These are phyloP conservation scores for Ustilago bromivora DNA, from an alignment of 1,284 basidiomycete genomes.

Conservation along the genomic window DNA sequence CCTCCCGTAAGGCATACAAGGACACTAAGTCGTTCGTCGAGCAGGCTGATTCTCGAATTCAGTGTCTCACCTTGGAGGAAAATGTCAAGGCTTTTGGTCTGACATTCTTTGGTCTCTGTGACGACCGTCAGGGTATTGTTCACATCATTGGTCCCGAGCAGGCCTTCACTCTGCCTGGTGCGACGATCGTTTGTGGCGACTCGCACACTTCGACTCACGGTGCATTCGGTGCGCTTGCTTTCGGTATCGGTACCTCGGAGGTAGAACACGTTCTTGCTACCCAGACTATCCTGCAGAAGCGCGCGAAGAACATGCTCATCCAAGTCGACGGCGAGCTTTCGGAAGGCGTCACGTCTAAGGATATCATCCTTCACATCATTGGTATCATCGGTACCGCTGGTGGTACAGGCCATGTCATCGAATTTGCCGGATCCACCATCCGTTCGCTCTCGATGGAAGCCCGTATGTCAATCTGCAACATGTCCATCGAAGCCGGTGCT, in stretches of 20 bases:
- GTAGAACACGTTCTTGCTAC: constrained; percentile 69
- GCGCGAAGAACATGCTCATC: constrained; percentile 68
- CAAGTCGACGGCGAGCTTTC: constrained; percentile 66
- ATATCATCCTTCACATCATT: constrained; percentile 68
- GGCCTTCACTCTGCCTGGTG: constrained; percentile 67
- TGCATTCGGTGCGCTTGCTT: constrained; percentile 68
- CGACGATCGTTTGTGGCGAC: constrained; percentile 68
- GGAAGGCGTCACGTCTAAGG: constrained; percentile 67
- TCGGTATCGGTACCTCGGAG: constrained; percentile 69
- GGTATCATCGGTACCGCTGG: constrained; percentile 68
- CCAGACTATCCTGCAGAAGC: constrained; percentile 68
- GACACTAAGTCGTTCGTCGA: constrained; percentile 67
- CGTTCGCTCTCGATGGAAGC: constrained; percentile 66
- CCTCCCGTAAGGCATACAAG: constrained; percentile 62
- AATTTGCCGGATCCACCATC: constrained; percentile 67
- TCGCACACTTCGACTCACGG: constrained; percentile 69
- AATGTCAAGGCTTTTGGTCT: constrained; percentile 68
- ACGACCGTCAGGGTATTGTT: constrained; percentile 68
- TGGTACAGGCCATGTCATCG: constrained; percentile 67
- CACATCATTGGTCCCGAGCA: constrained; percentile 69
- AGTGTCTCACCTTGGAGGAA: constrained; percentile 67
- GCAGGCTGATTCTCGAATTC: constrained; percentile 66
- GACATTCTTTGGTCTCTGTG: constrained; percentile 68
- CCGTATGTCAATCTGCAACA: constrained; percentile 69
- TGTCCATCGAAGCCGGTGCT: constrained; percentile 69